Base-by-base conservation (phyloP, 2,329 filamentous ascomycete species). In the Fusarium penzigii region DNA sequence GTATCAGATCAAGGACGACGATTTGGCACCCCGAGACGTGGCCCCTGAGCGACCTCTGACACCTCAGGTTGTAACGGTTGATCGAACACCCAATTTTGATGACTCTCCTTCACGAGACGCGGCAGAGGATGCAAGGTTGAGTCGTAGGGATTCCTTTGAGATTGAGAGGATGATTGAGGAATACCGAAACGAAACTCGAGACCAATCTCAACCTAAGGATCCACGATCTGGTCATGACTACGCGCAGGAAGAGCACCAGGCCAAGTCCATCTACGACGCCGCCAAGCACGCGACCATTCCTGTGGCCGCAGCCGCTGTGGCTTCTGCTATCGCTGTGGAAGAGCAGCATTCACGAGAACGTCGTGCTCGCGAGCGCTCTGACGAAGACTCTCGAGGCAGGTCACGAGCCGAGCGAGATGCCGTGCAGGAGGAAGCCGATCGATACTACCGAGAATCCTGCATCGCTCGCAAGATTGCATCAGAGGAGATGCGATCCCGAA, bases 391-490 rank as follows among this genome's bases (percentile, higher is more conserved):
- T n/a, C 65, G 61, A n/a, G 68, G 70, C 40, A 62, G 65, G 39
- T 58, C 60, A n/a, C 57, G 51, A 51, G 61, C 63, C 51, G 57
- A 57, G 39, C 71, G 66, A 46, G 80, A 83, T 52, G 57, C 66
- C 12, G 73, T 86, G 17, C 80, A 81, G 65, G 81, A 83, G 57
- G 77, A 82, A 55, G 84, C 83, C 29, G 75, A 87, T 63, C 72
- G 75, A 50, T 76, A 78, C 52, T 87, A 86, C 58, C 81, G 83
- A 50, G 78, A 84, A 64, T 74, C 75, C 38, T 73, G 73, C 20
- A 73, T 80, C 49, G 81, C 81, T 8, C 78, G 79, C 12, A 81
- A 78, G 64, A 78, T 81, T 48, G 77, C 74, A 41, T 74, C 77
- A 50, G 78, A 84, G 40, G 75, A 83, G 62, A 77, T 78, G 42